phyloP scores from a whole-genome alignment of 192 early-diverging fungal genomes.

The Backusella sp. region DNA sequence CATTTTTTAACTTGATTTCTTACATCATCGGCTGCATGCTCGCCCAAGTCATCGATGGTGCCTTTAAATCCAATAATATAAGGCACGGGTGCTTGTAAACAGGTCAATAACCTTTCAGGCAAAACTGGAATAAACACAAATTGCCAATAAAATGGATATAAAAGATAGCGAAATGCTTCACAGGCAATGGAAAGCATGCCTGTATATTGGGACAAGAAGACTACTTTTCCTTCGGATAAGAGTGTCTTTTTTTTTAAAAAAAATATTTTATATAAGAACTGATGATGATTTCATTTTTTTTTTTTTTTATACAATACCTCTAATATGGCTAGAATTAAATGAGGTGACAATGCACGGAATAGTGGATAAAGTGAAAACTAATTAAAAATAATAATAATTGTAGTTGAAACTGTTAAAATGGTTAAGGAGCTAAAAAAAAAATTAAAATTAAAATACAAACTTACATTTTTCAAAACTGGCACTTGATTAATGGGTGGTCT shows the following conservation, averaged over 20 bases:
- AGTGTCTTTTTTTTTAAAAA: slow-evolving; percentile 34
- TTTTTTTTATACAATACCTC: slow-evolving; percentile 48
- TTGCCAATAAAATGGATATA: slow-evolving; percentile 80
- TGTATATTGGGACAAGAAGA: slow-evolving; percentile 64
- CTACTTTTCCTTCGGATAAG: slow-evolving; percentile 65
- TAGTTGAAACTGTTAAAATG: background rate
- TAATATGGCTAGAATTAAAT: slow-evolving; percentile 63
- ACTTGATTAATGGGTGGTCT: slow-evolving; percentile 75
- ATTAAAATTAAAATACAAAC: background rate
- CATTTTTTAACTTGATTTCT: background rate
- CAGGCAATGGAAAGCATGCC: slow-evolving; percentile 68
- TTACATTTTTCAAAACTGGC: slow-evolving; percentile 74
- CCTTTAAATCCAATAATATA: slow-evolving; percentile 77
- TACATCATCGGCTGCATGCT: slow-evolving; percentile 62
- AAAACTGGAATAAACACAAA: slow-evolving; percentile 75
- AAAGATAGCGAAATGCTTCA: slow-evolving; percentile 58
- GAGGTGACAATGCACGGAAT: slow-evolving; percentile 62
- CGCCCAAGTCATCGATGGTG: slow-evolving; percentile 48
- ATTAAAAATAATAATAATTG: slow-evolving; percentile 10
- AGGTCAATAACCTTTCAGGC: slow-evolving; percentile 57
- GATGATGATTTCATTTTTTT: background rate
- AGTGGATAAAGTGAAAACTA: slow-evolving; percentile 78
- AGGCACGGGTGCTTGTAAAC: slow-evolving; percentile 69
- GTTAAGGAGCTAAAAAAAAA: background rate
- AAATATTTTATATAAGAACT: background rate